Conservation (phyloP, 345 rosid species). For the Salix purpurea region DNA sequence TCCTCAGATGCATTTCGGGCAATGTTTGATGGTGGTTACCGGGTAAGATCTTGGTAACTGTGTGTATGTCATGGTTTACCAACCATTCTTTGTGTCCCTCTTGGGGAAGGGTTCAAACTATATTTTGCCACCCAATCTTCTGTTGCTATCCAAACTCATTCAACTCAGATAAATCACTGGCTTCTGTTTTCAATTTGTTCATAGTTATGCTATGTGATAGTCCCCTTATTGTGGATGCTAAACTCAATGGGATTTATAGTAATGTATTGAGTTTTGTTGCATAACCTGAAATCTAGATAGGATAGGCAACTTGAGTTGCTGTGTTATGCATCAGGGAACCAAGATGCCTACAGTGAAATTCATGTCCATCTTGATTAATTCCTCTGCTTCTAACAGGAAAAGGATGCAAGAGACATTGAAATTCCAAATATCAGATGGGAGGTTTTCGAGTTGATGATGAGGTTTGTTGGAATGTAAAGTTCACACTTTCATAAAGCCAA, state of each 20-base stretch:
- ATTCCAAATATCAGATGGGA: conserved; percentile 99
- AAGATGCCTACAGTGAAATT: neutral
- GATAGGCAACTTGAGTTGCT: neutral
- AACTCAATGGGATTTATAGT: neutral
- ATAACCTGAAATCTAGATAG: neutral
- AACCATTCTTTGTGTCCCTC: neutral
- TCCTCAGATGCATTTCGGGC: conserved; percentile 99
- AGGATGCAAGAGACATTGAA: conserved; percentile 94
- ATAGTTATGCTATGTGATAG: neutral
- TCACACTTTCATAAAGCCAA: neutral
- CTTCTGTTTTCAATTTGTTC: conserved; percentile 1
- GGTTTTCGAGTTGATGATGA: conserved; percentile 99
- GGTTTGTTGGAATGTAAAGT: conserved; percentile 42
- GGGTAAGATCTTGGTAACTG: conserved; percentile 49
- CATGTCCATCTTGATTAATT: neutral
- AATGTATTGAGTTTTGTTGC: neutral
- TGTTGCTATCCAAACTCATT: neutral
- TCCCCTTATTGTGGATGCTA: neutral
- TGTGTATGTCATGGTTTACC: neutral
- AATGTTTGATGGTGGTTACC: conserved; percentile 98
- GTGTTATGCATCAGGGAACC: neutral
- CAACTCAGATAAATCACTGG: neutral
- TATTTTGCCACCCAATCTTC: neutral
- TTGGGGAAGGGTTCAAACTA: neutral
- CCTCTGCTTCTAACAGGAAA: conserved; percentile 51